These are phyloP conservation scores for Trifolium subterraneum DNA, from an alignment of 306 rosid species.

Conservation along the genomic window DNA sequence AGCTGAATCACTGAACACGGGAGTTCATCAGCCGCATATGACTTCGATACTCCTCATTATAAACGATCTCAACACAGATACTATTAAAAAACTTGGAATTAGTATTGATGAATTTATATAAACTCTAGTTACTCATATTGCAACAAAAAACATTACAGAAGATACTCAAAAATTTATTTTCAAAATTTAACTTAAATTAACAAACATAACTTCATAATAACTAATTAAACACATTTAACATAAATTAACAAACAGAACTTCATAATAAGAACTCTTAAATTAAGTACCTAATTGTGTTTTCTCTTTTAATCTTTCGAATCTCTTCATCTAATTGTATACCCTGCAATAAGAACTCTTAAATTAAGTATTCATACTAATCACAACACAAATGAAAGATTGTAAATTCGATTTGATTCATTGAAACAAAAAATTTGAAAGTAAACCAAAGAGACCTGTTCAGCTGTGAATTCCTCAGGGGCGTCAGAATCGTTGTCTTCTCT, in stretches of 20 bases:
- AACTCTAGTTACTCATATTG: not conserved
- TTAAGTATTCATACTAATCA: constrained; percentile 7
- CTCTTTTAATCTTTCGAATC: constrained; percentile 62
- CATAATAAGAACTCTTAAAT: no score
- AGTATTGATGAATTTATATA: no score
- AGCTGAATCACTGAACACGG: no score
- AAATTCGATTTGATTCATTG: constrained; percentile 20
- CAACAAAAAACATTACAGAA: constrained; percentile 4
- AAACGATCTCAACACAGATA: not conserved
- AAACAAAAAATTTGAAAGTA: not conserved
- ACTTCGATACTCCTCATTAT: not conserved
- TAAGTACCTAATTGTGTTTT: constrained; percentile 67
- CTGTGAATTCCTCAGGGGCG: constrained; percentile 85
- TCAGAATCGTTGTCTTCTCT: constrained; percentile 65
- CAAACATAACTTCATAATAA: constrained; percentile 7
- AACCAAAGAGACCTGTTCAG: constrained; percentile 49
- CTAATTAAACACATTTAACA: not conserved
- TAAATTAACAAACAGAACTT: no score
- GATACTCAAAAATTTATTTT: not conserved
- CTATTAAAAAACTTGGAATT: no score
- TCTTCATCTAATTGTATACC: constrained; percentile 67
- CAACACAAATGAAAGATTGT: not conserved
- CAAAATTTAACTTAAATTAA: not conserved
- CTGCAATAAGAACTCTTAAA: constrained; percentile 49
- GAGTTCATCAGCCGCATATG: not conserved